phyloP scores from a whole-genome alignment of 805 yeast genomes.

The Lipomyces lipofer region DNA sequence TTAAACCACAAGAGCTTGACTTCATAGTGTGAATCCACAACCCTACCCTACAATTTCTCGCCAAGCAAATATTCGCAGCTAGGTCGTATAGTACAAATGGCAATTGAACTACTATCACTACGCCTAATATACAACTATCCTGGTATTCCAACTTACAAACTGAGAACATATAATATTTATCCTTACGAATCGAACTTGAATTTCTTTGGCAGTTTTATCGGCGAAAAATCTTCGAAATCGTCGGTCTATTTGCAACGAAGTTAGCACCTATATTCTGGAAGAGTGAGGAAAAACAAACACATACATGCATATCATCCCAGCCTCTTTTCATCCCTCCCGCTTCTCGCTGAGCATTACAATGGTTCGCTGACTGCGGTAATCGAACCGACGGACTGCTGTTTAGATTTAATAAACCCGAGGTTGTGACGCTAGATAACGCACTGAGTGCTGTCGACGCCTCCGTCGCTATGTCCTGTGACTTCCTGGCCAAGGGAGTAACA shows the following conservation, averaged over 20 bases:
- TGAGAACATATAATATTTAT: too few relatives aligned
- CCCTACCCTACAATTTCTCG: too few relatives aligned
- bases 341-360: not conserved
- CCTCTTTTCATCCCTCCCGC: not conserved
- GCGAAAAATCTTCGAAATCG: conserved; percentile 8
- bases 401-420: not conserved
- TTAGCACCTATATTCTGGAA: not conserved
- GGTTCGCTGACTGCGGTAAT: not conserved
- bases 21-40: too few relatives aligned
- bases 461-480: not conserved
- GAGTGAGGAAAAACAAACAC: not conserved
- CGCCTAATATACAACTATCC: too few relatives aligned
- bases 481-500: conserved; percentile 2
- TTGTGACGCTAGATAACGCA: not conserved
- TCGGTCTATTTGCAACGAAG: not conserved
- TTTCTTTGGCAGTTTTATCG: conserved; percentile 12
- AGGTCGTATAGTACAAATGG: too few relatives aligned
- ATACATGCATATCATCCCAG: not conserved
- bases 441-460: not conserved
- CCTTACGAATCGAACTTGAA: conserved; percentile 1
- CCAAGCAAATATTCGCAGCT: too few relatives aligned
- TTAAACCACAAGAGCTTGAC: too few relatives aligned
- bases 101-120: too few relatives aligned
- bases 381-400: conserved; percentile 9
- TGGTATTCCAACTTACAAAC: too few relatives aligned